Evolutionary conservation across 805 yeast species (phyloP).

Genomic region (Candida koratica): DNA sequence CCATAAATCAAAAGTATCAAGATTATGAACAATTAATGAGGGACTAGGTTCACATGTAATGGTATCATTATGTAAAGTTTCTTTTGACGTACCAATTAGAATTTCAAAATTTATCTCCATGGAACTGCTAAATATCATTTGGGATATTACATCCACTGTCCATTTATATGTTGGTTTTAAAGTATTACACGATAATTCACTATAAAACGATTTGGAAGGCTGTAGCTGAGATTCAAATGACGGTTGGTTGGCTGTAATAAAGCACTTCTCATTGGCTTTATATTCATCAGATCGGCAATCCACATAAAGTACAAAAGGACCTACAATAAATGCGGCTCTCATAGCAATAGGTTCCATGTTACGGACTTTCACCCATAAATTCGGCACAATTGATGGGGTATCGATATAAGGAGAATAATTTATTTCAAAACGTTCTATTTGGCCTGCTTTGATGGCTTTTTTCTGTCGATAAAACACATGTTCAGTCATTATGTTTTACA

Average conservation of each 20-base stretch:
- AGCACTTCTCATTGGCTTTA: constrained; percentile 47
- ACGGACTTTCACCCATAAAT: constrained; percentile 54
- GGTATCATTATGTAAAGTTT: constrained; percentile 29
- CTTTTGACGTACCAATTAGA: constrained; percentile 46
- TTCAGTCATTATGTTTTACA: constrained; percentile 9
- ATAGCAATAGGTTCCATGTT: constrained; percentile 70
- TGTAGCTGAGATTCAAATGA: constrained; percentile 64
- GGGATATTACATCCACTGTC: constrained; percentile 79
- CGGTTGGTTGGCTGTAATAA: constrained; percentile 77
- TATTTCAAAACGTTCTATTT: constrained; percentile 52
- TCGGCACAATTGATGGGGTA: constrained; percentile 7
- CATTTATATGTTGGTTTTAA: constrained; percentile 59
- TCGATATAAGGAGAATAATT: constrained; percentile 39
- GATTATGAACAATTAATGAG: constrained; percentile 24
- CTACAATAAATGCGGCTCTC: constrained; percentile 81
- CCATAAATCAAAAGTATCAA: constrained; percentile 74
- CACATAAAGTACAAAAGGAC: constrained; percentile 82
- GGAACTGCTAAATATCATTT: constrained; percentile 65
- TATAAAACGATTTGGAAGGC: constrained; percentile 61
- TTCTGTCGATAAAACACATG: constrained; percentile 32
- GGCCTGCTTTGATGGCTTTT: constrained; percentile 53
- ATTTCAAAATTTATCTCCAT: constrained; percentile 69
- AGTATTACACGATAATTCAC: constrained; percentile 63
- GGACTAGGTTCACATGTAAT: constrained; percentile 16
- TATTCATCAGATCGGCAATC: constrained; percentile 73